Conservation (phyloP, 1,139 yeast genomes). For the Ogataea hybrid region DNA sequence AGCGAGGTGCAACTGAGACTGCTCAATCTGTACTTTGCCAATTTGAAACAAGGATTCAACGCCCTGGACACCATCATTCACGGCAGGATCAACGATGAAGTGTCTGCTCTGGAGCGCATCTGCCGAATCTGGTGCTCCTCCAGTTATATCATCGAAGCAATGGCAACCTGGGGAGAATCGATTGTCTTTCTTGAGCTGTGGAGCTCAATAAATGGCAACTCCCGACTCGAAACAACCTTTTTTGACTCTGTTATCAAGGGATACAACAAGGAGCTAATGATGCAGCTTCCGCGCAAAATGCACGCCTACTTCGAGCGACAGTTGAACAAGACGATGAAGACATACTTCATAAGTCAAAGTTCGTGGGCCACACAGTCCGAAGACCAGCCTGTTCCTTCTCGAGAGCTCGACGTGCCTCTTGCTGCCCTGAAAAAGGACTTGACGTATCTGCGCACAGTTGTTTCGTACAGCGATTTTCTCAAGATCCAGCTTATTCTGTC, state of each 20-base stretch:
- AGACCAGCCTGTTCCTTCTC: constrained; percentile 21
- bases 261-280: constrained; percentile 41
- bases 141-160: no score
- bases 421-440: constrained; percentile 38
- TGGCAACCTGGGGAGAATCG: no score
- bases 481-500: constrained; percentile 41
- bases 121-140: no score
- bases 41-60: no score
- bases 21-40: no score
- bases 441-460: constrained; percentile 35
- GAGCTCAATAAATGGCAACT: no score
- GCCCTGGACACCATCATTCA: no score
- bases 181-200: no score
- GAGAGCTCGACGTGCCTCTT: constrained; percentile 39
- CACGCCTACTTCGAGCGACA: constrained; percentile 49
- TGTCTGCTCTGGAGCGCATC: no score
- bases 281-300: constrained; percentile 39
- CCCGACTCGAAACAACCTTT: constrained; percentile 47
- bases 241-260: constrained; percentile 52
- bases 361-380: constrained; percentile 10
- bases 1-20: no score
- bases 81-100: no score
- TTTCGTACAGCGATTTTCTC: constrained; percentile 28
- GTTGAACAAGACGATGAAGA: constrained; percentile 47
- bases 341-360: constrained; percentile 44